These are phyloP conservation scores for Actinidia arguta DNA, from an alignment of 179 eudicot species.

Conservation along the genomic window DNA sequence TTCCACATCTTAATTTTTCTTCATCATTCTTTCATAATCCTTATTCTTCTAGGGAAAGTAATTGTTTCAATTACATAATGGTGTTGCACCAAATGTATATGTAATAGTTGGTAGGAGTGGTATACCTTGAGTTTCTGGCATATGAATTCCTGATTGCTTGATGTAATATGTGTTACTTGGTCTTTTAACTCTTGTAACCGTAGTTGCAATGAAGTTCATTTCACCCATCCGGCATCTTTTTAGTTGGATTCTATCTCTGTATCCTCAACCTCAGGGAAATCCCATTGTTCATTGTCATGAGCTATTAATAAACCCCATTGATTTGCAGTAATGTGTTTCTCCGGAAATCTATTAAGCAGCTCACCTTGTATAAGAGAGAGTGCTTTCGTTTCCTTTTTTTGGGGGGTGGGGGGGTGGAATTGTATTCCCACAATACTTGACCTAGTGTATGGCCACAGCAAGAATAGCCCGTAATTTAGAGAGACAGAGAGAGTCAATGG, in stretches of 20 bases:
- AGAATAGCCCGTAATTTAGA: neutral
- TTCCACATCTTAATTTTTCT: neutral
- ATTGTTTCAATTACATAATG: slow-evolving; percentile 6
- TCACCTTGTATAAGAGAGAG: too few species aligned
- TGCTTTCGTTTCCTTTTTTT: too few species aligned
- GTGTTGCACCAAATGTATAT: slow-evolving; percentile 21
- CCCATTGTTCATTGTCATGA: neutral
- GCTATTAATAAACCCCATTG: neutral
- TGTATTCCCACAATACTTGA: too few species aligned
- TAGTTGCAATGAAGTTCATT: neutral
- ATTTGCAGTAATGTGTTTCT: neutral
- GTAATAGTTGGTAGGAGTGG: neutral
- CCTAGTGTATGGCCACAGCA: neutral
- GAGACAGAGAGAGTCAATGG: neutral
- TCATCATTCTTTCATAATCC: neutral
- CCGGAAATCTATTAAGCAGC: too few species aligned
- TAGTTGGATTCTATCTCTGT: too few species aligned
- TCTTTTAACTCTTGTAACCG: neutral
- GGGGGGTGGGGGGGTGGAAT: too few species aligned
- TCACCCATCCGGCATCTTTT: neutral
- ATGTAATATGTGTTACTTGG: neutral
- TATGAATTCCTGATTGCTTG: slow-evolving; percentile 4
- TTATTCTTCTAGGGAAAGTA: slow-evolving; percentile 15
- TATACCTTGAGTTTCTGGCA: neutral
- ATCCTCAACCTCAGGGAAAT: neutral